Evolutionary conservation across 768 basidiomycete genomes (phyloP).

Genomic region (Lyophyllum decastes): DNA sequence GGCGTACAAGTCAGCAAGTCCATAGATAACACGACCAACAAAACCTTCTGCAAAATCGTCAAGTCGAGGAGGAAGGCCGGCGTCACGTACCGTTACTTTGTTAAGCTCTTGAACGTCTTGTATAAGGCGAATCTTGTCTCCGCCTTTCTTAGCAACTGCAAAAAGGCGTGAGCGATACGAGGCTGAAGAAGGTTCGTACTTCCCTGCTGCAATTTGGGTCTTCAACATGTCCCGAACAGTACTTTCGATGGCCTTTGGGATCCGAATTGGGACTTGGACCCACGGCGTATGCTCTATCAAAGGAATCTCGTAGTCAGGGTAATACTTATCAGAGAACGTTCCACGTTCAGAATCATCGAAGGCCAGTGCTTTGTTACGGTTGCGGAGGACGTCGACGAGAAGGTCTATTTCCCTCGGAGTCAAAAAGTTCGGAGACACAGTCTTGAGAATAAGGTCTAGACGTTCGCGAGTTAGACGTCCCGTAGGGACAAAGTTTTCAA

Average conservation of each 20-base stretch:
- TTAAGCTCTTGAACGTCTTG: conserved; percentile 34
- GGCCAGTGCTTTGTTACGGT: conserved; percentile 18
- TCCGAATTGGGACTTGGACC: conserved; percentile 25
- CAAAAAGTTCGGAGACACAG: conserved; percentile 3
- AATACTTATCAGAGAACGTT: conserved; percentile 29
- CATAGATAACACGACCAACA: conserved; percentile 23
- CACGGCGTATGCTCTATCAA: conserved; percentile 34
- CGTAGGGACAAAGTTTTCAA: conserved; percentile 8
- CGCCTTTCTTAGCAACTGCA: conserved; percentile 26
- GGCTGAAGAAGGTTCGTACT: conserved; percentile 21
- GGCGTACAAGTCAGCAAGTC: conserved; percentile 27
- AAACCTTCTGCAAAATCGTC: conserved; percentile 27
- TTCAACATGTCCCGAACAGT: conserved; percentile 23
- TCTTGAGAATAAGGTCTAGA: conserved; percentile 12
- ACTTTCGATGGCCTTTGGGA: conserved; percentile 24
- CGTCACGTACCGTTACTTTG: conserved; percentile 23
- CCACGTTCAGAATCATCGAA: conserved; percentile 27
- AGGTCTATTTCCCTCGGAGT: conserved; percentile 18
- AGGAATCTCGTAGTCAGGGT: conserved; percentile 31
- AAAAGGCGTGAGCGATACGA: conserved; percentile 25
- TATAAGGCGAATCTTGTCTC: conserved; percentile 31
- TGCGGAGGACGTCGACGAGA: conserved; percentile 14
- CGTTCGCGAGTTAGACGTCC: conserved; percentile 13
- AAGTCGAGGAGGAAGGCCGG: conserved; percentile 24
- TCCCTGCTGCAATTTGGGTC: conserved; percentile 15